Evolutionary conservation across 352 stramenopile genomes (phyloP).

Genomic region (Pseudoperonospora humuli): DNA sequence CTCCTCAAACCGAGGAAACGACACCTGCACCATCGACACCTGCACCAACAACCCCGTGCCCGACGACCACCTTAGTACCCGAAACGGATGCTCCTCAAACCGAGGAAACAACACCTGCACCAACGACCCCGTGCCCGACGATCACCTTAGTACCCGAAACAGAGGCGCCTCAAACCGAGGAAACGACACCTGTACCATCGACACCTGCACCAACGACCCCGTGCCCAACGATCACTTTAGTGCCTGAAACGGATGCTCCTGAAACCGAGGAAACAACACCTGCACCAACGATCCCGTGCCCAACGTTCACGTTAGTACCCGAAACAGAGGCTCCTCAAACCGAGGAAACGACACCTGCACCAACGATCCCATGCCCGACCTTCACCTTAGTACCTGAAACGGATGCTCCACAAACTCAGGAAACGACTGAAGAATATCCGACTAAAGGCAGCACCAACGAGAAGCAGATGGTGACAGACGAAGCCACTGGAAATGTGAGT

Average conservation of each 20-base stretch:
- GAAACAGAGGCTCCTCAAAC: slow-evolving; percentile 9
- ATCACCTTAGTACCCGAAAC: too few relatives aligned
- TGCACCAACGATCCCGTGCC: slow-evolving; percentile 11
- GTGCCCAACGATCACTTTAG: neutral
- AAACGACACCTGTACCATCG: too few relatives aligned
- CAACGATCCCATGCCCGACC: slow-evolving; percentile 7
- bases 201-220: too few relatives aligned
- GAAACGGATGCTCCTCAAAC: slow-evolving; percentile 9
- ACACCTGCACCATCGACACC: too few relatives aligned
- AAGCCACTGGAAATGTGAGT: neutral
- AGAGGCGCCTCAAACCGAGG: too few relatives aligned
- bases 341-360: slow-evolving; percentile 6
- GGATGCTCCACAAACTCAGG: neutral
- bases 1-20: slow-evolving; percentile 4
- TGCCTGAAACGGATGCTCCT: slow-evolving; percentile 3
- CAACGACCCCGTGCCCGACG: too few relatives aligned
- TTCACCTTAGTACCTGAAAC: slow-evolving; percentile 8
- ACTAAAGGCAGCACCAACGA: neutral
- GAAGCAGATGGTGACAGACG: neutral
- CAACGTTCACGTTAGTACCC: slow-evolving; percentile 4
- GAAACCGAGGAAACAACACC: slow-evolving; percentile 1
- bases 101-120: too few relatives aligned
- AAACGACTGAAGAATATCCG: neutral
- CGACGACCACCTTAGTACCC: slow-evolving; percentile 5
- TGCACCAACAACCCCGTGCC: slow-evolving; percentile 2